Evolutionary conservation across 495 filamentous ascomycete genomes (phyloP).

Genomic region (Xylaria scruposa): DNA sequence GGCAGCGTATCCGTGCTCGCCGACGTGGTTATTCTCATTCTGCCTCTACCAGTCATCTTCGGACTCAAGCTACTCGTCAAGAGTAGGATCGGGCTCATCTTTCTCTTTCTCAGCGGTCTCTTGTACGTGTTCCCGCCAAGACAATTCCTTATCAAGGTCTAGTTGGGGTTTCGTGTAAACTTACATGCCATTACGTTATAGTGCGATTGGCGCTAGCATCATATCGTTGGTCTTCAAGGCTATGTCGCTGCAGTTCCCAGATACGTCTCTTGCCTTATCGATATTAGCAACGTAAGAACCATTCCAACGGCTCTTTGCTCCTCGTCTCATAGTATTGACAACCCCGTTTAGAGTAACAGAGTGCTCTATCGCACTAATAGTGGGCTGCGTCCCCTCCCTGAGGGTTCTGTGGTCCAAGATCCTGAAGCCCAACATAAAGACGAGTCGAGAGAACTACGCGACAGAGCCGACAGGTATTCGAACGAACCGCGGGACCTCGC

Average conservation of each 20-base stretch:
- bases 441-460: background rate
- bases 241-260: background rate
- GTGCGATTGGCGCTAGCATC: conserved; percentile 21
- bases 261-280: conserved; percentile 20
- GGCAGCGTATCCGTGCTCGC: conserved; percentile 33
- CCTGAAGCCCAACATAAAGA: conserved; percentile 15
- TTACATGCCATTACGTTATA: background rate
- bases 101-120: conserved; percentile 45
- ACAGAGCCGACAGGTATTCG: conserved; percentile 7
- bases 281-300: conserved; percentile 23
- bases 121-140: conserved; percentile 72
- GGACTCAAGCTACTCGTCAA: conserved; percentile 37
- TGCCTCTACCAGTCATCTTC: conserved; percentile 49
- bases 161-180: background rate
- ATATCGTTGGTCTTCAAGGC: conserved; percentile 24
- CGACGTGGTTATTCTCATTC: conserved; percentile 47
- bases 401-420: conserved; percentile 24
- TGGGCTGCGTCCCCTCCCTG: conserved; percentile 24
- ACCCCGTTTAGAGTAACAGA: conserved; percentile 2
- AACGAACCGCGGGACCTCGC: conserved; percentile 5
- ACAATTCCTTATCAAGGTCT: conserved; percentile 33
- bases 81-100: conserved; percentile 42
- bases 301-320: background rate
- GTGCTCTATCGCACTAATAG: conserved; percentile 19
- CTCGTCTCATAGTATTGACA: background rate